Percentiles rank a stretch among this genome's conserved stretches.
Conservation (phyloP, 768 basidiomycete genomes). For the Lactarius pseudohatsudake region DNA sequence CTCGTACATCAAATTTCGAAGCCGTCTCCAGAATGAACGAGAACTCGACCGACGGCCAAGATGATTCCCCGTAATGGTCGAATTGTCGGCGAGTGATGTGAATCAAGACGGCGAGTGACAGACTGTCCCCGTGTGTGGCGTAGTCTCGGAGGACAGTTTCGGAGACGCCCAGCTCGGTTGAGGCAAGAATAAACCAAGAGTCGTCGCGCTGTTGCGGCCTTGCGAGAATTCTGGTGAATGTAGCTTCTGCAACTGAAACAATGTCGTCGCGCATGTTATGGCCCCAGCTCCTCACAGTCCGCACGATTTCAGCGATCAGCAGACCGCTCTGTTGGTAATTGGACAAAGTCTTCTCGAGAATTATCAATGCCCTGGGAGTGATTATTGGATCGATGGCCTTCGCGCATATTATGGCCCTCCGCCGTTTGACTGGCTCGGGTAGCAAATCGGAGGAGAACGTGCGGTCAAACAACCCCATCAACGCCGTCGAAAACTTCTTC, state of each 20-base stretch:
- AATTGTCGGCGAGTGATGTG: neutral
- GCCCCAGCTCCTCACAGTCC: neutral
- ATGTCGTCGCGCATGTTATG: neutral
- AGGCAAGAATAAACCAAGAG: neutral
- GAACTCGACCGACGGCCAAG: neutral
- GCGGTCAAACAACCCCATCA: neutral
- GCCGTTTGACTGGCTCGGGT: neutral
- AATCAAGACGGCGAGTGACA: neutral
- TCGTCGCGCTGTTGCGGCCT: neutral
- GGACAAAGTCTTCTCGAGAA: neutral
- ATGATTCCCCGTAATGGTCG: neutral
- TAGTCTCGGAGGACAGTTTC: neutral
- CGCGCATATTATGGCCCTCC: neutral
- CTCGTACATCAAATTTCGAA: neutral
- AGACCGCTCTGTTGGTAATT: neutral
- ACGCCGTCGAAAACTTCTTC: neutral
- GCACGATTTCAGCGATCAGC: neutral
- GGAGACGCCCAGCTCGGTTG: neutral
- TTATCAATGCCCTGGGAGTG: neutral
- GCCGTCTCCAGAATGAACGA: neutral
- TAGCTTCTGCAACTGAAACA: neutral
- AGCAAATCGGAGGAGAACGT: neutral
- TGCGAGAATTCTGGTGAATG: neutral
- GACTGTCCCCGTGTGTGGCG: neutral
- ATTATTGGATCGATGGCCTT: neutral